Evolutionary conservation across 2,329 filamentous ascomycete genomes (phyloP), one percentile per base, ranked within the genome.

Genomic region (Monosporascus sp.): DNA sequence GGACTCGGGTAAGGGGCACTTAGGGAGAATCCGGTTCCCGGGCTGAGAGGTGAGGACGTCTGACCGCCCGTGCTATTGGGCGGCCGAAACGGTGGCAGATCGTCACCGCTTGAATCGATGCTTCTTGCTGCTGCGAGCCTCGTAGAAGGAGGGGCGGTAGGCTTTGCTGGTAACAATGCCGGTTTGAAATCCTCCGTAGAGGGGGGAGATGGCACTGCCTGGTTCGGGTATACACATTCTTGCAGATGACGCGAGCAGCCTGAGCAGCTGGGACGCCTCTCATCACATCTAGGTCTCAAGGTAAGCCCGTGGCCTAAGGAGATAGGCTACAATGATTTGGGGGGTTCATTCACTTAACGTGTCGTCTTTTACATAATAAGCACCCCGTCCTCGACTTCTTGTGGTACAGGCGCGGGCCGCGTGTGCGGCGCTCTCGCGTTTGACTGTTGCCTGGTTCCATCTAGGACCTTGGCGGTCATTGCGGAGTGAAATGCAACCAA

Each of bases 321-420:
- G 46, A 56, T 52, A 14, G 31, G 31, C 5, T 34, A 34, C 31
- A 3, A 6, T n/a, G 42, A 25, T 15, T 11, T 9, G 24, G 42
- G 14, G 22, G n/a, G 15, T 20, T 46, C 14, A 31, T 46, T 46
- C 31, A 46, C 62, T 66, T 66, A 22, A 66, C 64, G 54, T 63
- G 63, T 42, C 64, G 63, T 51, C 65, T 62, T 34, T 66, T 66
- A 53, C 64, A 66, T 31, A 63, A 60, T 51, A 62, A 24, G 54
- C 66, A 68, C 6, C 65, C 65, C 6, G 58, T 62, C 25, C 65
- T 59, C 37, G 62, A 66, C 48, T 68, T 69, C 31, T 69, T 68
- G 51, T 69, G 65, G 53, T 69, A 69, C 27, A 69, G 58, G 20
- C 66, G 63, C 15, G 66, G 65, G 42, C 64, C 65, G 44, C 64